Conservation (phyloP, 2,329 filamentous ascomycete species). For the Phialophora chinensis region DNA sequence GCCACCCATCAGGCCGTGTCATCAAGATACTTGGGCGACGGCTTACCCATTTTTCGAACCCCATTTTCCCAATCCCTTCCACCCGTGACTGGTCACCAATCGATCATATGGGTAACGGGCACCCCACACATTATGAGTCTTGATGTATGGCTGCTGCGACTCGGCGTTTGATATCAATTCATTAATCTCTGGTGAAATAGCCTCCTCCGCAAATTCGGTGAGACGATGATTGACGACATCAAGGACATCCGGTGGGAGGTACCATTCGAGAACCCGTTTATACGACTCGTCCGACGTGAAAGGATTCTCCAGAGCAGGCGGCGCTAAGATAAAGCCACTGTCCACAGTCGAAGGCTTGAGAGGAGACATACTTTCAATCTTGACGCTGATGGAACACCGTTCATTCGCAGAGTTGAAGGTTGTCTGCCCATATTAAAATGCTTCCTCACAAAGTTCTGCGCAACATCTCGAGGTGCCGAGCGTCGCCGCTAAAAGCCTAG, state of each 20-base stretch:
- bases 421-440: not conserved
- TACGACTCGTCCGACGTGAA: conserved; percentile 35
- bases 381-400: no score
- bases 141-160: conserved; percentile 40
- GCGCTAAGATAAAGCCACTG: conserved; percentile 36
- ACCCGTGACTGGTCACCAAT: conserved; percentile 40
- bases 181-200: conserved; percentile 42
- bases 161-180: conserved; percentile 40
- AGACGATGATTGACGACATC: conserved; percentile 53
- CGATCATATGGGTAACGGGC: conserved; percentile 37
- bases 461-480: not conserved
- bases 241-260: conserved; percentile 58
- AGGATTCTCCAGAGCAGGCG: conserved; percentile 36
- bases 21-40: not conserved
- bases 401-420: not conserved
- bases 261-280: conserved; percentile 37
- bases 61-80: conserved; percentile 46
- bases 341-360: conserved; percentile 33
- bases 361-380: conserved; percentile 3
- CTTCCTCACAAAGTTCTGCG: no score
- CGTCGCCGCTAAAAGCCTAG: not conserved
- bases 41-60: conserved; percentile 43
- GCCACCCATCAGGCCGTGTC: no score
- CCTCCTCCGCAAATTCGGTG: conserved; percentile 43
- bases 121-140: conserved; percentile 42